A percentile compares a stretch with the other conserved stretches of the same genome.
phyloP scores from a whole-genome alignment of 2,329 filamentous ascomycete genomes.

The Diaporthe batatas region DNA sequence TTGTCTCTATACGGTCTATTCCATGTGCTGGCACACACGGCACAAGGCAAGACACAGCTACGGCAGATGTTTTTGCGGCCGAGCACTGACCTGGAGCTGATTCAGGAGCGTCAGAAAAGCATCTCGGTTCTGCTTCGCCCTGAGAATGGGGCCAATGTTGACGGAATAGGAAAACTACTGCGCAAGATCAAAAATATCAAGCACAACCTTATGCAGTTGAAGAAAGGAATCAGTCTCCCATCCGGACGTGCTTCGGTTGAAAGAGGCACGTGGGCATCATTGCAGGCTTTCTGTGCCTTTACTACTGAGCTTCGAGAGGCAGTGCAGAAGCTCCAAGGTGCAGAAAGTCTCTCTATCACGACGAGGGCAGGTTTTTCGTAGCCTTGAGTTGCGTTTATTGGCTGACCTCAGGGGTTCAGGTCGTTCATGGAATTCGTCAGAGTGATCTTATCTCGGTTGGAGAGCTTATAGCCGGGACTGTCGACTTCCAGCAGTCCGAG shows the following conservation, averaged over 20 bases:
- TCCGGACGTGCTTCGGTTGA: conserved; percentile 66
- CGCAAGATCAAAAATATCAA: conserved; percentile 83
- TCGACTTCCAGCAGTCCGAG: conserved; percentile 85
- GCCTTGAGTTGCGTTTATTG: not conserved
- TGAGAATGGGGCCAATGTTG: conserved; percentile 72
- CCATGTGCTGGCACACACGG: conserved; percentile 78
- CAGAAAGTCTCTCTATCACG: conserved; percentile 64
- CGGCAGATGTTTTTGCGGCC: conserved; percentile 88
- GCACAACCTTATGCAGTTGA: conserved; percentile 75
- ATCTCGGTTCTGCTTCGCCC: conserved; percentile 76
- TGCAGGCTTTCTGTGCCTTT: conserved; percentile 79
- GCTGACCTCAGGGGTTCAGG: conserved; percentile 52
- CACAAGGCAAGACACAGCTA: conserved; percentile 81
- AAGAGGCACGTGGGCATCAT: conserved; percentile 78
- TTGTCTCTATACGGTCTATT: conserved; percentile 89
- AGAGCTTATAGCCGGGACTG: conserved; percentile 76
- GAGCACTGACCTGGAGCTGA: conserved; percentile 74
- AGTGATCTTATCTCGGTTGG: conserved; percentile 75
- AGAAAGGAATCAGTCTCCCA: conserved; percentile 78
- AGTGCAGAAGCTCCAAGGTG: conserved; percentile 69
- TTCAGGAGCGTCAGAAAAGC: conserved; percentile 78
- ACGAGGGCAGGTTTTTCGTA: conserved; percentile 59
- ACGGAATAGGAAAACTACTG: conserved; percentile 71
- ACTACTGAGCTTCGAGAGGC: conserved; percentile 77
- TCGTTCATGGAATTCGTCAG: conserved; percentile 72